Evolutionary conservation across 257 asterid genomes (phyloP).

Genomic region (Fraxinus anomala): DNA sequence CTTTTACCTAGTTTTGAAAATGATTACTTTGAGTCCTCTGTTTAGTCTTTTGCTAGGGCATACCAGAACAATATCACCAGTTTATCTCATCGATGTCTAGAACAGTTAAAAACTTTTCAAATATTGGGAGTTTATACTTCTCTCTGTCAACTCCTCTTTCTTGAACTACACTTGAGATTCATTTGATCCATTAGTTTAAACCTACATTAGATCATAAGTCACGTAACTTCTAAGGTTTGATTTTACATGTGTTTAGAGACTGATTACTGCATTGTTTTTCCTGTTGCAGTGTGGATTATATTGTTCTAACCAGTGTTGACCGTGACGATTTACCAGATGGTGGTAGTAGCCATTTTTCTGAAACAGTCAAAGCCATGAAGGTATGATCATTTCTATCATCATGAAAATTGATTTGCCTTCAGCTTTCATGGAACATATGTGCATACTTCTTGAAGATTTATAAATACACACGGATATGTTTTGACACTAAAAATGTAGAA

Average conservation of each 20-base stretch:
- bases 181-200: background rate
- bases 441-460: conserved; percentile 10
- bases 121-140: background rate
- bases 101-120: conserved; percentile 4
- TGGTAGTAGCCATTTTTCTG: conserved; percentile 95
- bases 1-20: background rate
- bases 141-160: background rate
- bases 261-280: conserved; percentile 27
- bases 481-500: conserved; percentile 14
- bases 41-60: conserved; percentile 16
- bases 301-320: conserved; percentile 94
- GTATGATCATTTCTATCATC: conserved; percentile 30
- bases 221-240: conserved; percentile 2
- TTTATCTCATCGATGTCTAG: background rate
- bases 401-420: conserved; percentile 23
- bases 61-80: background rate
- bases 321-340: conserved; percentile 97
- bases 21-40: background rate
- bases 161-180: background rate
- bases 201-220: background rate
- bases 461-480: conserved; percentile 2
- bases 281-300: conserved; percentile 82
- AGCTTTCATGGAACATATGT: conserved; percentile 9
- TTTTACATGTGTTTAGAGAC: conserved; percentile 5
- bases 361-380: conserved; percentile 92